Evolutionary conservation across 2,329 filamentous ascomycete species (phyloP), one percentile per base, ranked within the genome.

Genomic region (Penicillium capsulatum): DNA sequence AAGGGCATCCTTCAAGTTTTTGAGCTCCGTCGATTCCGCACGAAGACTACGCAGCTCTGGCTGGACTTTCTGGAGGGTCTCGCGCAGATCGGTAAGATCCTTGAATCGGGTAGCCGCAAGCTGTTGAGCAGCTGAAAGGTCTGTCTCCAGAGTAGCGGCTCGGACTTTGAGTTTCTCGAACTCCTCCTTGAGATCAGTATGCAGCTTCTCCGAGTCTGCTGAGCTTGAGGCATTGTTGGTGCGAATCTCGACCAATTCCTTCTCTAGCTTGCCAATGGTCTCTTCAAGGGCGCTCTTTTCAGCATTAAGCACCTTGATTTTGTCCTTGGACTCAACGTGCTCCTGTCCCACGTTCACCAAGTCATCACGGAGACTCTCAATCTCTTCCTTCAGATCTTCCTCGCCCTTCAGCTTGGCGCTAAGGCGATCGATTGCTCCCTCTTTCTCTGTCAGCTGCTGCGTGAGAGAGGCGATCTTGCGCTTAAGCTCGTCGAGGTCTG

Each of bases 91-190:
- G 0, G 82, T 83, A 2, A 96, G 70, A 44, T 97, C 90, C 63
- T 89, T 94, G 71, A 89, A 97, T 19, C 92, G 77, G 11, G 79
- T 84, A 45, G 94, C 83, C 0, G 92, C 88, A 9, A 97, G 76
- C 64, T 94, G 81, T 60, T 96, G 83, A 0, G 90, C 84, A 2
- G 89, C 89, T 2, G 81, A 84, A 3, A 97, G 75, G 58, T 98
- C 91, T 0, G 84, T 86, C 57, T 94, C 82, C 13, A 96, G 65
- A 0, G 77, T 76, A 2, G 79, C 72, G 0, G 82, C 79, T 61
- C 83, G 87, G 14, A 74, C 67, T 63, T 85, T 88, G 24, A 94
- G 72, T 29, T 81, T 80, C 29, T 90, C 76, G 44, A 86, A 79
- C 39, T 90, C 83, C 2, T 66, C 66, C 36, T 77, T 74, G 6